phyloP scores from a whole-genome alignment of 2,329 filamentous ascomycete genomes.

The Leptosphaerulina australis region DNA sequence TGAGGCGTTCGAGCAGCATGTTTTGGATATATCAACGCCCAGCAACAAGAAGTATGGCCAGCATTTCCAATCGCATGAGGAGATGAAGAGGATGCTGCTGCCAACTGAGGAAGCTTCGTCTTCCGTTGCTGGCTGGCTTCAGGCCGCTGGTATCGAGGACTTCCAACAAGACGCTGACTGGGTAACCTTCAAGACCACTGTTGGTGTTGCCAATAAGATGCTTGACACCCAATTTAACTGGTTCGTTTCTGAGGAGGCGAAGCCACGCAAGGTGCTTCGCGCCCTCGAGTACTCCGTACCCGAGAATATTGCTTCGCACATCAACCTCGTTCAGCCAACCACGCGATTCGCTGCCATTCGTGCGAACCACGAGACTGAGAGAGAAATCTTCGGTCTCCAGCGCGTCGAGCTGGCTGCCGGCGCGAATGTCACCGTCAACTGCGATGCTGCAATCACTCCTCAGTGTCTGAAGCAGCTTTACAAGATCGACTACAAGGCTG shows the following conservation, averaged over 20 bases:
- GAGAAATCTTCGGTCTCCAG: slow-evolving; percentile 26
- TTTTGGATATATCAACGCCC: slow-evolving; percentile 55
- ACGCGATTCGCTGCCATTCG: slow-evolving; percentile 54
- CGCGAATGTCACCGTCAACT: slow-evolving; percentile 25
- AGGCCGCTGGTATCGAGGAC: slow-evolving; percentile 46
- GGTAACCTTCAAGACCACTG: slow-evolving; percentile 48
- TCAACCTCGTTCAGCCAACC: slow-evolving; percentile 60
- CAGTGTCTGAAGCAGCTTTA: slow-evolving; percentile 58
- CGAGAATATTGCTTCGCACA: slow-evolving; percentile 46
- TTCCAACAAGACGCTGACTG: slow-evolving; percentile 49
- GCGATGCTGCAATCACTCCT: slow-evolving; percentile 50
- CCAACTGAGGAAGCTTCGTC: slow-evolving; percentile 48
- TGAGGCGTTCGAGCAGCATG: slow-evolving; percentile 48
- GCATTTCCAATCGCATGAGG: slow-evolving; percentile 52
- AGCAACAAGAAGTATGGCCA: slow-evolving; percentile 56
- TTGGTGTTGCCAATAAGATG: slow-evolving; percentile 50
- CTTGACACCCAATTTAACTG: slow-evolving; percentile 58
- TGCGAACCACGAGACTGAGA: slow-evolving; percentile 26
- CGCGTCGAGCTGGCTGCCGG: slow-evolving; percentile 17
- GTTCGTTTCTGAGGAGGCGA: slow-evolving; percentile 46
- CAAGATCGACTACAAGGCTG: slow-evolving; percentile 56
- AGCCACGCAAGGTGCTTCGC: slow-evolving; percentile 51
- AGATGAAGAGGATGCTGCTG: slow-evolving; percentile 53
- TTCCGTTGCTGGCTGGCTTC: slow-evolving; percentile 54
- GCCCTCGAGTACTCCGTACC: slow-evolving; percentile 52